Base-by-base conservation (phyloP, 768 basidiomycete genomes). In the Russula griseocarnosa region DNA sequence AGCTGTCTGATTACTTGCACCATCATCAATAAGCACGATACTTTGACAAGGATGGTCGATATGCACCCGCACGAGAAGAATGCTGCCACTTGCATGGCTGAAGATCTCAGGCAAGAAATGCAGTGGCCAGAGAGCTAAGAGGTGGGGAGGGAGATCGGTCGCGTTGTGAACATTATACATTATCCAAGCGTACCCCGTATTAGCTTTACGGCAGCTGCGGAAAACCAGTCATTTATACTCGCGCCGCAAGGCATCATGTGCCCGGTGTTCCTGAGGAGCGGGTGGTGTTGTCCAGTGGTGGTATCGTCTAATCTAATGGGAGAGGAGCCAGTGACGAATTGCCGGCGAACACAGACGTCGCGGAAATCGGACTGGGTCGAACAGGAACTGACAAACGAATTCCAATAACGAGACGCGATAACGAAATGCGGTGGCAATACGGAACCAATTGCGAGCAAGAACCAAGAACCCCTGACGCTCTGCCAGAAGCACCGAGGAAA, bases 401-500 rank as follows among this genome's bases (percentile, higher is more conserved):
- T 40, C 73, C 3, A 30, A 30, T 36, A 36, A 36, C 16, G 16
- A 16, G 38, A 40, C 18, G 16, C 18, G 16, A 42, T 20, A 16
- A 20, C 40, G 65, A 38, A 65, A 58, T 18, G 67, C 30, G 36
- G 67, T 68, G 3, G 65, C 54, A 18, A 32, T 49, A 20, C 40
- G 34, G 49, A 66, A 63, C 67, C 65, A 66, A 54, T 78, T 79
- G 67, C 76, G 73, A 1, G 81, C 79, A n/a, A n/a, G n/a, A n/a
- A n/a, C n/a, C 5, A 65, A 82, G 38, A 40, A 40, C 5, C 38
- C 38, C 5, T 36, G 13, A 14, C 11, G 38, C 38, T 38, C 18
- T 40, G 38, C 38, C 38, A 40, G 38, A 40, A 40, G 38, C 16
- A 40, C 16, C 16, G 38, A 40, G 38, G 38, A 40, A 18, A 40